Conservation (phyloP, 495 filamentous ascomycete species). For the Tuber borchii region DNA sequence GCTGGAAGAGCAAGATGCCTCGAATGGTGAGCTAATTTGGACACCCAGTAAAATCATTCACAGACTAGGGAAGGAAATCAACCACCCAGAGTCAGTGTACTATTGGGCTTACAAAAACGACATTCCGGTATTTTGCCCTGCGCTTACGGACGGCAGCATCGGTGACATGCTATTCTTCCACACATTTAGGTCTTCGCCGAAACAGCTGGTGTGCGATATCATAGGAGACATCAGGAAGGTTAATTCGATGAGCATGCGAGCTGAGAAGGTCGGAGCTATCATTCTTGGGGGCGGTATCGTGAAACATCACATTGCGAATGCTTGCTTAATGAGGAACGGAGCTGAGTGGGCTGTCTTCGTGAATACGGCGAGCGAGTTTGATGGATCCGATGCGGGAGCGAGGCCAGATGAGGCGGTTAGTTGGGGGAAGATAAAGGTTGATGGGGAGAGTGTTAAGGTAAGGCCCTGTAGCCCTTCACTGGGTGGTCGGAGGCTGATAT, state of each 20-base stretch:
- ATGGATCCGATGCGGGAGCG: constrained; percentile 93
- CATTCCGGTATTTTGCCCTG: constrained; percentile 95
- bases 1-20: constrained; percentile 83
- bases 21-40: constrained; percentile 66
- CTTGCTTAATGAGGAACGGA: constrained; percentile 91
- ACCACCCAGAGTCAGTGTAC: constrained; percentile 76
- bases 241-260: constrained; percentile 80
- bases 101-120: constrained; percentile 93
- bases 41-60: constrained; percentile 82
- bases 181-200: constrained; percentile 76
- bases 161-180: constrained; percentile 99
- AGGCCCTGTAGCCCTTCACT: constrained; percentile 8
- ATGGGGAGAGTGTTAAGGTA: constrained; percentile 80
- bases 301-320: constrained; percentile 97
- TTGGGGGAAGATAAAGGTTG: constrained; percentile 95
- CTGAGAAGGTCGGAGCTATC: constrained; percentile 82
- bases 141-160: constrained; percentile 85
- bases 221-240: constrained; percentile 81
- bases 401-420: constrained; percentile 94
- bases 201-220: constrained; percentile 74
- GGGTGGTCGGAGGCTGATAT: not conserved
- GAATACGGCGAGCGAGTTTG: constrained; percentile 94
- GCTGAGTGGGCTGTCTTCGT: constrained; percentile 95
- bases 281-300: constrained; percentile 87
- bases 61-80: constrained; percentile 83